phyloP scores from a whole-genome alignment of 805 yeast species.

The Wickerhamomyces alni region DNA sequence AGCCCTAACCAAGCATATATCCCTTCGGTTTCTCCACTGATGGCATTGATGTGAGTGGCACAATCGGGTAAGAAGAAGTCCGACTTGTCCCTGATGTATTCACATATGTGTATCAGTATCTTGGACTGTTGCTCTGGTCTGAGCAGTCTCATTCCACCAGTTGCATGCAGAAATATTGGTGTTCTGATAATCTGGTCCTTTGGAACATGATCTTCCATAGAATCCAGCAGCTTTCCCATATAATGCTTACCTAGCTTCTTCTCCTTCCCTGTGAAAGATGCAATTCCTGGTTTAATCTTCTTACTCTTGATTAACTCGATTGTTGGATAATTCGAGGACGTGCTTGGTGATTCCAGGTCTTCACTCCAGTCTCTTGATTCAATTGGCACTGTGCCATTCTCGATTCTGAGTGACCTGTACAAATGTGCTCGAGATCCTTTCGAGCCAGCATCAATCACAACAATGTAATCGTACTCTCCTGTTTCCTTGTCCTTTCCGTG shows the following conservation, averaged over 20 bases:
- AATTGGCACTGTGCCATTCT: neutral
- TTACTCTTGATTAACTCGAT: constrained; percentile 15
- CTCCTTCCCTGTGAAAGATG: constrained; percentile 42
- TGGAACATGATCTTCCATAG: constrained; percentile 50
- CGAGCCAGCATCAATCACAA: constrained; percentile 61
- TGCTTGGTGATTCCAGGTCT: neutral
- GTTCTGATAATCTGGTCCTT: constrained; percentile 54
- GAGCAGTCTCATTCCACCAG: constrained; percentile 61
- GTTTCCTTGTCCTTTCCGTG: constrained; percentile 7
- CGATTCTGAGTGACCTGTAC: constrained; percentile 26
- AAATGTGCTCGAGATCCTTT: constrained; percentile 58
- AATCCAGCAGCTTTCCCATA: constrained; percentile 39
- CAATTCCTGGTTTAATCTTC: constrained; percentile 48
- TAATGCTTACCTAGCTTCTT: constrained; percentile 48
- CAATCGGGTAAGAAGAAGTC: constrained; percentile 59
- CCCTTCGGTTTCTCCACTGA: constrained; percentile 64
- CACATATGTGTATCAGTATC: constrained; percentile 43
- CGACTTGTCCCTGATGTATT: constrained; percentile 39
- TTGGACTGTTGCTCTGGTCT: constrained; percentile 44
- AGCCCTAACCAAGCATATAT: constrained; percentile 61
- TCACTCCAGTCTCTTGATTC: constrained; percentile 7
- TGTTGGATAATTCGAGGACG: constrained; percentile 3
- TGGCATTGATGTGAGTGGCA: constrained; percentile 47
- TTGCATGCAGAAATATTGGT: constrained; percentile 63
- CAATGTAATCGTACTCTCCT: constrained; percentile 42